Base-by-base conservation (phyloP, 163 green algal genomes). In the Scenedesmus sp. region DNA sequence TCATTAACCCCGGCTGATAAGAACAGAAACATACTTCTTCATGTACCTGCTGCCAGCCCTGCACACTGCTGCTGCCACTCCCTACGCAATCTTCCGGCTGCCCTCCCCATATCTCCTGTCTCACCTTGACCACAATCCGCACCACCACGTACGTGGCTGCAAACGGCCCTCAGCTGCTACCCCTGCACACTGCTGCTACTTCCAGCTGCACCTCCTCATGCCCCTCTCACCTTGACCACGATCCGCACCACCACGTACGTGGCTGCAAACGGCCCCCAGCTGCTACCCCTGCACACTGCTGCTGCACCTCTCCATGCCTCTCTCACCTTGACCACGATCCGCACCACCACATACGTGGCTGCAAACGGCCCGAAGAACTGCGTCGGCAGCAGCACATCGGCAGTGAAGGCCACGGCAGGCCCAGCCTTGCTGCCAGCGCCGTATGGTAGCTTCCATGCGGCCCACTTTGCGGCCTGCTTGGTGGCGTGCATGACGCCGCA, bases 321-420 rank as follows among this genome's bases (percentile, higher is more conserved):
- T 3, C 84, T 13, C 23, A 91, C 70, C 87, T 83, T 91, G 6
- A 91, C 34, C 0, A 91, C 9, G 2, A 91, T 13, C 57, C n/a
- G 54, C 18, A 77, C 67, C 6, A 87, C n/a, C 0, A 91, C 26
- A n/a, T 88, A 92, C 0, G 88, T 64, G 5, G 88, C 88, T 0
- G 70, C 8, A 13, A 55, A 92, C 8, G 88, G 88, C 8, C 88
- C 88, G 60, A 92, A 88, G 77, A 92, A 92, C 10, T 55, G 26
- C 2, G 88, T 92, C 4, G 88, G 88, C 66, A 92, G 64, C 52
- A 92, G 88, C 81, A 92, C 81, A 66, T 92, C 88, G 23, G 88
- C 81, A 52, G 88, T 77, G 66, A 89, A 92, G 0, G 23, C 73
- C 4, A 92, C 88, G 34, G 88, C 87, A 62, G 87, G 73, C 34